Evolutionary conservation across 176 grass and related monocot species (phyloP), one percentile per base, ranked within the genome.

Genomic region (Musa schizocarpa): DNA sequence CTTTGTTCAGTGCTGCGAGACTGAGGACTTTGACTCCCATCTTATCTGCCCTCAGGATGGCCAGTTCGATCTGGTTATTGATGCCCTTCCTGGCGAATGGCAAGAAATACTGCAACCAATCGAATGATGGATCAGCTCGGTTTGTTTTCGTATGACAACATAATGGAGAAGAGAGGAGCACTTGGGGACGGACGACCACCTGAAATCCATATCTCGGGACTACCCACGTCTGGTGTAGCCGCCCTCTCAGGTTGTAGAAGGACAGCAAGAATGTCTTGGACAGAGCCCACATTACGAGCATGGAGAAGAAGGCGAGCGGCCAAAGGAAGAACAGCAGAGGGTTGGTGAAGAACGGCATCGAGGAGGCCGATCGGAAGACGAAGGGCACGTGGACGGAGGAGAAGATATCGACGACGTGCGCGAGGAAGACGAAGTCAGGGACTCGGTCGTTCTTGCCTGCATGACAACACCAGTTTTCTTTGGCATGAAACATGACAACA

Each of bases 181-280:
- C 4, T 43, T 43, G 6, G 13, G 1, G 62, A 10, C 9, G 20
- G 21, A 24, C 8, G 62, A 64, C 8, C 19, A 80, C 78, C 78
- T 80, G 78, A 52, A 80, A 80, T 14, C 78, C 78, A 25, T 43
- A 80, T 80, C 78, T 80, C 1, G 78, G 78, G 50, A 80, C 78
- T 3, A 24, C 57, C 78, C 78, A 80, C 0, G 78, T 80, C 58
- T 80, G 78, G 48, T 80, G 78, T 12, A 80, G 49, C 20, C 69
- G 68, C 16, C 78, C 78, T 13, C 69, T 63, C 2, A 80, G 49
- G 78, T 63, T 27, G 78, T 80, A 80, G 69, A 73, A 73, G 69
- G 55, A 73, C 43, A 80, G 5, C 56, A 50, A 54, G 78, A 80
- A 80, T 34, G 78, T 80, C 49, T 80, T 80, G 3, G 78, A 80